Evolutionary conservation across 108 stramenopile genomes (phyloP).

Genomic region (Chaetoceros tenuissimus): DNA sequence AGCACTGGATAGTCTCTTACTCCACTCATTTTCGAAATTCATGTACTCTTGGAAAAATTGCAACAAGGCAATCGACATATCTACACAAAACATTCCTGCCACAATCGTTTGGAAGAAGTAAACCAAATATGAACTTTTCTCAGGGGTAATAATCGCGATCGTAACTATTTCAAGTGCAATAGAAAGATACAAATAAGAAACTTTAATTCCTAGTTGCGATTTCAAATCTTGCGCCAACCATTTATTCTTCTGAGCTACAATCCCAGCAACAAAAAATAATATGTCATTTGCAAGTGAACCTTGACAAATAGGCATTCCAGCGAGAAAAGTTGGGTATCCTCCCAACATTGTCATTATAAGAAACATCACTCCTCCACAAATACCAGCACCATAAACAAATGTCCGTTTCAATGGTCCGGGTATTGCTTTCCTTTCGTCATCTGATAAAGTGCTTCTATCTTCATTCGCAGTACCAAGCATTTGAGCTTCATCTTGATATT

Average conservation of each 20-base stretch:
- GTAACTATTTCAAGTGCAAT: not conserved
- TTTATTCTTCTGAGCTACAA: not conserved
- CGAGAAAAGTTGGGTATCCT: not conserved
- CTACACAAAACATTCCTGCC: constrained; percentile 1
- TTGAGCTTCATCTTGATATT: not conserved
- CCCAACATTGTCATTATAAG: not conserved
- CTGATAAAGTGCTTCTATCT: no score
- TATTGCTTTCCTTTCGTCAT: no score
- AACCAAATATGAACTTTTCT: no score
- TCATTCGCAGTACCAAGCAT: not conserved
- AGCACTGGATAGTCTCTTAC: not conserved
- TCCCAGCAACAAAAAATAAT: constrained; percentile 3
- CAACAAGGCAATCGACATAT: constrained; percentile 1
- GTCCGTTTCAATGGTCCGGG: constrained; percentile 1
- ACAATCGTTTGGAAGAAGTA: no score
- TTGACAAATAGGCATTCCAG: constrained; percentile 1
- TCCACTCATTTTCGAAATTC: not conserved
- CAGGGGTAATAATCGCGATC: no score
- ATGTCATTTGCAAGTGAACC: constrained; percentile 5
- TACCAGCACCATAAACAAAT: not conserved
- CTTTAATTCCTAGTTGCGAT: not conserved
- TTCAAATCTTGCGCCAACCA: not conserved
- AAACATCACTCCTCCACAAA: not conserved
- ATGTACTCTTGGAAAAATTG: constrained; percentile 7
- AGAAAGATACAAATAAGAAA: not conserved